Percentiles rank a stretch among this genome's conserved stretches.
Evolutionary conservation across 768 basidiomycete species (phyloP).

Genomic region (Pisolithus tinctorius): DNA sequence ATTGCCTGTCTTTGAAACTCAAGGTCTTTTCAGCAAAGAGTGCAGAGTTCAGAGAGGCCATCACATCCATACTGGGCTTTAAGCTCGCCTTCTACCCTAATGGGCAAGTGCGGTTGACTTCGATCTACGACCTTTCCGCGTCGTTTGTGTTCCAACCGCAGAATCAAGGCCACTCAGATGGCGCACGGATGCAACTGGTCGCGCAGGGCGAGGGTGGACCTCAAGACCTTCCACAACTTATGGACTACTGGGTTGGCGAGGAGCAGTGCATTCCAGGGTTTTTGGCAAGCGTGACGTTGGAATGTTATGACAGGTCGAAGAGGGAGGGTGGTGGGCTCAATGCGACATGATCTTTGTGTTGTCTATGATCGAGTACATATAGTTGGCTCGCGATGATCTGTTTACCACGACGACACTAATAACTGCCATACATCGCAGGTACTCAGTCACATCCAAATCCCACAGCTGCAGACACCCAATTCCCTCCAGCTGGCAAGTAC

Average conservation of each 20-base stretch:
- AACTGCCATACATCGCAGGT: no score
- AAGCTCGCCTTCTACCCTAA: slow-evolving; percentile 90
- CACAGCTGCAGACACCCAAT: no score
- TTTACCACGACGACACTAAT: neutral
- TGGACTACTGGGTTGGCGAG: slow-evolving; percentile 82
- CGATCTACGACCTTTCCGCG: slow-evolving; percentile 81
- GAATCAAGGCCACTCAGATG: slow-evolving; percentile 31
- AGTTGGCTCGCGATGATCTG: neutral
- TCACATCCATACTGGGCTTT: slow-evolving; percentile 83
- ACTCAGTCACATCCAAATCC: no score
- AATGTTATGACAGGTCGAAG: slow-evolving; percentile 79
- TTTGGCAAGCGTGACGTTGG: slow-evolving; percentile 80
- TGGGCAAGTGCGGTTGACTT: slow-evolving; percentile 84
- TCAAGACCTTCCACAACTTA: slow-evolving; percentile 64
- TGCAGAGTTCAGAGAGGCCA: slow-evolving; percentile 86
- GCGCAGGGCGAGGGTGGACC: slow-evolving; percentile 71
- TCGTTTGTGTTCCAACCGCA: slow-evolving; percentile 81
- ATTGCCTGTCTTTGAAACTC: neutral
- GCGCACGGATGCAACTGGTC: slow-evolving; percentile 62
- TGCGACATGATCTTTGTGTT: neutral
- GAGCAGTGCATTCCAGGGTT: slow-evolving; percentile 87
- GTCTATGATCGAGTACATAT: no score
- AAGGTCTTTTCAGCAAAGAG: slow-evolving; percentile 82
- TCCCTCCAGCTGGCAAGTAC: no score
- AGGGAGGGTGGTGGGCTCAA: slow-evolving; percentile 11